Conservation (phyloP, 169 alveolate species). For the Cryptosporidium sp. region DNA sequence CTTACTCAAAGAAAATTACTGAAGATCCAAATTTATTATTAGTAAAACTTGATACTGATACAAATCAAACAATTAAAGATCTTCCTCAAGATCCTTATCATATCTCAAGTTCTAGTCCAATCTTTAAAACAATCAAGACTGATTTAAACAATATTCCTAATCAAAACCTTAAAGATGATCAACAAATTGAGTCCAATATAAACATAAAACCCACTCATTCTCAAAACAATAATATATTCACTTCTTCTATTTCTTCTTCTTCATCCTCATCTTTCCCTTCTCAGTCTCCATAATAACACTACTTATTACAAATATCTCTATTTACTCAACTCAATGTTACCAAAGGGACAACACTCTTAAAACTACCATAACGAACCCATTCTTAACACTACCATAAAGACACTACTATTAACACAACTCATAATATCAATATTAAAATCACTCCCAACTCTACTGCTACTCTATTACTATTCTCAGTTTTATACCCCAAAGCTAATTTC, state of each 20-base stretch:
- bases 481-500: too few species aligned
- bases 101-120: background rate
- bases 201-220: background rate
- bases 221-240: background rate
- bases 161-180: background rate
- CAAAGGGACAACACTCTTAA: too few species aligned
- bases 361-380: background rate
- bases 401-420: too few species aligned
- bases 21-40: background rate
- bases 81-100: conserved; percentile 1
- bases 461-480: too few species aligned
- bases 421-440: too few species aligned
- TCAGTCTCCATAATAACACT: background rate
- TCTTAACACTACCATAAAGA: background rate
- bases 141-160: background rate
- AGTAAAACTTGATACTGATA: background rate
- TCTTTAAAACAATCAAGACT: background rate
- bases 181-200: background rate
- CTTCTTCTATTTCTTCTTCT: background rate
- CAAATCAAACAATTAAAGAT: background rate
- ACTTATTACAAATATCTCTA: too few species aligned
- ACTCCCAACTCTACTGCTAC: background rate
- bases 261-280: background rate
- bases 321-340: too few species aligned
- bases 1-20: background rate